phyloP scores from a whole-genome alignment of 2,329 filamentous ascomycete species.

The Massarina eburnea region DNA sequence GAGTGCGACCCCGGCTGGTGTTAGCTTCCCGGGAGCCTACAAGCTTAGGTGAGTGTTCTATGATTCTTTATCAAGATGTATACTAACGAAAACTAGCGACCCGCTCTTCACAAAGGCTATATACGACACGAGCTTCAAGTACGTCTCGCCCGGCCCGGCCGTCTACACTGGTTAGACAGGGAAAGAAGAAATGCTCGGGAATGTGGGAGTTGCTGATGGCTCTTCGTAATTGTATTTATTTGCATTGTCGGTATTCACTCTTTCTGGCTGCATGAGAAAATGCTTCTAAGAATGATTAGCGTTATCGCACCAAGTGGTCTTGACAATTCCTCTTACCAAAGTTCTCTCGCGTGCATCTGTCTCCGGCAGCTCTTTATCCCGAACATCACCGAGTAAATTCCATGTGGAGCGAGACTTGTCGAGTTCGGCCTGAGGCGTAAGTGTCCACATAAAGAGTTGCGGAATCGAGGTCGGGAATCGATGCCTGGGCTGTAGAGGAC shows the following conservation, averaged over 20 bases:
- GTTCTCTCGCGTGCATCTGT: too few relatives aligned
- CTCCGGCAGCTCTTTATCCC: too few relatives aligned
- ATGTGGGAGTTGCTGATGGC: neutral
- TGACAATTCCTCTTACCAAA: too few relatives aligned
- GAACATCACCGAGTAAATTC: too few relatives aligned
- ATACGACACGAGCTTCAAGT: slow-evolving; percentile 38
- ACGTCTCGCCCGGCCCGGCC: slow-evolving; percentile 37
- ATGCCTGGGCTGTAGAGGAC: too few relatives aligned
- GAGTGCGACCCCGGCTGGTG: slow-evolving; percentile 34
- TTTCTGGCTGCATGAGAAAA: slow-evolving; percentile 1
- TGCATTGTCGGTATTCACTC: slow-evolving; percentile 2
- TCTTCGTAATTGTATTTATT: slow-evolving; percentile 2
- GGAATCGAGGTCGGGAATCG: too few relatives aligned
- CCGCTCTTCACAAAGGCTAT: slow-evolving; percentile 38
- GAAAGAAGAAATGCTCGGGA: neutral
- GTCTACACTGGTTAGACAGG: slow-evolving; percentile 32
- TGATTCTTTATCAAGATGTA: too few relatives aligned
- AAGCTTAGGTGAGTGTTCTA: slow-evolving; percentile 25
- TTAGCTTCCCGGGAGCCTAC: slow-evolving; percentile 39
- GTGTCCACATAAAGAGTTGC: too few relatives aligned
- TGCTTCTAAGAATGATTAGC: slow-evolving; percentile 3
- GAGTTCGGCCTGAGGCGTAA: too few relatives aligned
- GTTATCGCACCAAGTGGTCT: neutral
- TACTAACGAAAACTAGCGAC: too few relatives aligned
- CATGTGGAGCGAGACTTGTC: too few relatives aligned